Evolutionary conservation across 805 yeast species (phyloP).

Genomic region (Wickerhamiella musiphila): DNA sequence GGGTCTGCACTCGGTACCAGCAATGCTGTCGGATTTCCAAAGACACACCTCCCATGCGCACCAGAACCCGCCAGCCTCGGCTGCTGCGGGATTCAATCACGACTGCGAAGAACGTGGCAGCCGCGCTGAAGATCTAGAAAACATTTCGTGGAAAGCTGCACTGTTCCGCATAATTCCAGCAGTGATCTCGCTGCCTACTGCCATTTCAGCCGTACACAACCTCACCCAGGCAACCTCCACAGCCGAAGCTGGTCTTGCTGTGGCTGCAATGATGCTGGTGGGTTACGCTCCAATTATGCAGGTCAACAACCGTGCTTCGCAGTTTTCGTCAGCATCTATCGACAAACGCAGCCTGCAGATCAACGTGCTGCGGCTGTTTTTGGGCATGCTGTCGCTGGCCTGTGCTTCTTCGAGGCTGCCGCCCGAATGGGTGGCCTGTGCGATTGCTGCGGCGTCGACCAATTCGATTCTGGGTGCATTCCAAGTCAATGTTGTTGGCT

Average conservation of each 20-base stretch:
- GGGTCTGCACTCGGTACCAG: conserved; percentile 23
- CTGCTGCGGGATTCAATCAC: neutral
- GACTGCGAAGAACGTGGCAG: too few species aligned
- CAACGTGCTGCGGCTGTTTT: conserved; percentile 9
- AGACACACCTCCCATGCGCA: conserved; percentile 20
- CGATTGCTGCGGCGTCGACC: conserved; percentile 1
- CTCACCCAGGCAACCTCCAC: conserved; percentile 7
- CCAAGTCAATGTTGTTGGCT: too few species aligned
- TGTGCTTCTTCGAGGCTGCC: conserved; percentile 6
- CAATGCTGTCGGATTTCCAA: conserved; percentile 21
- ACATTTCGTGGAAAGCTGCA: too few species aligned
- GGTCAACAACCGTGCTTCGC: conserved; percentile 9
- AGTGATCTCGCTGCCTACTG: conserved; percentile 18
- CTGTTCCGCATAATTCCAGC: conserved; percentile 20
- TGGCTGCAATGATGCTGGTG: conserved; percentile 14
- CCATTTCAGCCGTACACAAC: conserved; percentile 15
- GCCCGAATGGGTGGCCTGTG: conserved; percentile 5
- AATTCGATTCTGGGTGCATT: conserved; percentile 1
- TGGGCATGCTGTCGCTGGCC: conserved; percentile 11
- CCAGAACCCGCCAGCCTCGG: conserved; percentile 4
- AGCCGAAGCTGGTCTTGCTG: conserved; percentile 7
- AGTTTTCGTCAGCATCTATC: too few species aligned
- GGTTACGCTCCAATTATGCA: conserved; percentile 11
- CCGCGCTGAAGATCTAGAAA: too few species aligned
- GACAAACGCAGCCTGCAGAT: neutral